Conservation (phyloP, 495 filamentous ascomycete genomes). For the Apiosordaria backusii region DNA sequence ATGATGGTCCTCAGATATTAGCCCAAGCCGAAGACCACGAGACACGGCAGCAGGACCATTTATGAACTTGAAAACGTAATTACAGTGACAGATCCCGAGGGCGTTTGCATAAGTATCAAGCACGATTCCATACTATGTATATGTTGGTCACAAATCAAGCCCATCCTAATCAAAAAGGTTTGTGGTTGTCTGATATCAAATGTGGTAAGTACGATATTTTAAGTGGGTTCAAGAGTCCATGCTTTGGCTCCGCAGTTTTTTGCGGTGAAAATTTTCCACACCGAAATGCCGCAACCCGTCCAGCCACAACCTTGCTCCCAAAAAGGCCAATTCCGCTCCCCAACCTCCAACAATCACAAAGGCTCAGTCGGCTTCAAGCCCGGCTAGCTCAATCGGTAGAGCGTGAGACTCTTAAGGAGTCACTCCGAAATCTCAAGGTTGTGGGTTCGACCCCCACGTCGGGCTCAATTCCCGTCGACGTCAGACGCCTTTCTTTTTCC, state of each 20-base stretch:
- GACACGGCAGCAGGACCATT: no score
- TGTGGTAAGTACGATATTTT: neutral
- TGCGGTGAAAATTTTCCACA: neutral
- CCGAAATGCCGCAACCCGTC: slow-evolving; percentile 4
- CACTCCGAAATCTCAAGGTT: slow-evolving; percentile 8
- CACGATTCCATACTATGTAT: no score
- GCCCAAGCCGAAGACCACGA: no score
- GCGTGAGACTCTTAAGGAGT: slow-evolving; percentile 64
- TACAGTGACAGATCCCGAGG: no score
- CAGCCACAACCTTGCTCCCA: neutral
- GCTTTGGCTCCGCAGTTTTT: neutral
- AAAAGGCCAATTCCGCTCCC: neutral
- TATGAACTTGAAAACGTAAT: no score
- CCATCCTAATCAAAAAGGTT: no score
- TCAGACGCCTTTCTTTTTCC: neutral
- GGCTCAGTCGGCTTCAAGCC: slow-evolving; percentile 14
- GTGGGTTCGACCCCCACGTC: slow-evolving; percentile 11
- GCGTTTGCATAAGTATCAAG: no score
- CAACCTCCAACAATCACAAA: neutral
- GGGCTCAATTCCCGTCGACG: slow-evolving; percentile 11
- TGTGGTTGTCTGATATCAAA: neutral
- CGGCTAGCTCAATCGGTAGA: slow-evolving; percentile 77
- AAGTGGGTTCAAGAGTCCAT: neutral
- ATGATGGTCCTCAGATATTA: no score
- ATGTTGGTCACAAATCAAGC: no score